These are phyloP conservation scores for Ustilago bromivora DNA, from an alignment of 1,284 basidiomycete genomes.

Conservation along the genomic window DNA sequence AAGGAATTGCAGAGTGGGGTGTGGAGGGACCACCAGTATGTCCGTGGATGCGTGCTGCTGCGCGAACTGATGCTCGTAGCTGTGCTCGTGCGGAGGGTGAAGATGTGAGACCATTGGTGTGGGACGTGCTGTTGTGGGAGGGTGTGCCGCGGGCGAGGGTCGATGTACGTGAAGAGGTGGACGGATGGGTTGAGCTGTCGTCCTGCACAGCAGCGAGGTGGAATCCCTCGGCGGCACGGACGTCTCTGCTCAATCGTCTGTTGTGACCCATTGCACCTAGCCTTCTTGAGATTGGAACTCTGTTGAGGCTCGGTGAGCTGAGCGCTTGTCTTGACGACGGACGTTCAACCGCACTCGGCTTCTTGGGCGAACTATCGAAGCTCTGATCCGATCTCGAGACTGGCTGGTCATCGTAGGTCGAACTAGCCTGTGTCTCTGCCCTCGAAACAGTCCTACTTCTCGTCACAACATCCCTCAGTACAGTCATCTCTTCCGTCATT, in stretches of 20 bases:
- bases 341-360: slow-evolving; percentile 23
- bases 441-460: slow-evolving; percentile 22
- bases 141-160: slow-evolving; percentile 33
- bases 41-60: slow-evolving; percentile 22
- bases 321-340: slow-evolving; percentile 33
- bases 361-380: slow-evolving; percentile 43
- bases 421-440: slow-evolving; percentile 33
- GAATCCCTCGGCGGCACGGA: slow-evolving; percentile 32
- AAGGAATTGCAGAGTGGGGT: slow-evolving; percentile 9
- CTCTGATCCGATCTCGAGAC: slow-evolving; percentile 25
- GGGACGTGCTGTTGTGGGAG: slow-evolving; percentile 11
- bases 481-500: slow-evolving; percentile 84
- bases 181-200: slow-evolving; percentile 31
- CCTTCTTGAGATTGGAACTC: slow-evolving; percentile 37
- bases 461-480: slow-evolving; percentile 77
- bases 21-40: slow-evolving; percentile 17
- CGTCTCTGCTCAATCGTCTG: slow-evolving; percentile 42
- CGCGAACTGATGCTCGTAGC: slow-evolving; percentile 31
- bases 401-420: slow-evolving; percentile 34
- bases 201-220: slow-evolving; percentile 43
- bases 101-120: slow-evolving; percentile 20
- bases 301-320: slow-evolving; percentile 41
- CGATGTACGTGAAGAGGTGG: slow-evolving; percentile 17
- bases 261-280: slow-evolving; percentile 46
- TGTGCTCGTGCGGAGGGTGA: slow-evolving; percentile 43